These are phyloP conservation scores for Ceratocystis papillata DNA, from an alignment of 2,329 filamentous ascomycete species.

Conservation along the genomic window DNA sequence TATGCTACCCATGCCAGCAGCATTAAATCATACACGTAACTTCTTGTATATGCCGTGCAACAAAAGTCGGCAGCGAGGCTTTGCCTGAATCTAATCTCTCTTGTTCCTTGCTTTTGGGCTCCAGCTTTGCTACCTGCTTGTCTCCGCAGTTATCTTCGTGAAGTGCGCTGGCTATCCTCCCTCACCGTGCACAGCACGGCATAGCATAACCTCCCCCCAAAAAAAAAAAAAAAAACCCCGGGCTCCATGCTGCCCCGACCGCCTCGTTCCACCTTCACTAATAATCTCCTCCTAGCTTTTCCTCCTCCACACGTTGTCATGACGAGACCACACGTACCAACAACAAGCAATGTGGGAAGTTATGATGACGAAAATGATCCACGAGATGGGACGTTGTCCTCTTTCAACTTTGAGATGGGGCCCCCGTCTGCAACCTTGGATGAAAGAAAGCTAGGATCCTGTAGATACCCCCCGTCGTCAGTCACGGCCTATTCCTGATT, in stretches of 20 bases:
- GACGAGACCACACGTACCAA: background rate
- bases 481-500: background rate
- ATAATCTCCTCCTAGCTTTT: background rate
- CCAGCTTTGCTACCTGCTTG: background rate
- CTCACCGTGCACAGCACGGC: background rate
- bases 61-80: background rate
- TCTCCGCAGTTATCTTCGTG: background rate
- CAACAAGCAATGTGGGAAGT: background rate
- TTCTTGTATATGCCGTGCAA: background rate
- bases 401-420: background rate
- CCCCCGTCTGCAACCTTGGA: background rate
- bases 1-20: background rate
- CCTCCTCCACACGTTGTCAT: slow-evolving; percentile 11
- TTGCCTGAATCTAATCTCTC: background rate
- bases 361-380: background rate
- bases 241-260: background rate
- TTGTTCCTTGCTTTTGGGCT: background rate
- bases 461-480: background rate
- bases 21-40: background rate
- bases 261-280: slow-evolving; percentile 5
- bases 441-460: slow-evolving; percentile 13
- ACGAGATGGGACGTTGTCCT: background rate
- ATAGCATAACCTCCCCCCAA: background rate
- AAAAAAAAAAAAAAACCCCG: background rate
- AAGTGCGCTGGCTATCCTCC: background rate